A percentile compares a stretch with the other conserved stretches of the same genome.
phyloP scores from a whole-genome alignment of 257 asterid species.

The Cordia subcordata region DNA sequence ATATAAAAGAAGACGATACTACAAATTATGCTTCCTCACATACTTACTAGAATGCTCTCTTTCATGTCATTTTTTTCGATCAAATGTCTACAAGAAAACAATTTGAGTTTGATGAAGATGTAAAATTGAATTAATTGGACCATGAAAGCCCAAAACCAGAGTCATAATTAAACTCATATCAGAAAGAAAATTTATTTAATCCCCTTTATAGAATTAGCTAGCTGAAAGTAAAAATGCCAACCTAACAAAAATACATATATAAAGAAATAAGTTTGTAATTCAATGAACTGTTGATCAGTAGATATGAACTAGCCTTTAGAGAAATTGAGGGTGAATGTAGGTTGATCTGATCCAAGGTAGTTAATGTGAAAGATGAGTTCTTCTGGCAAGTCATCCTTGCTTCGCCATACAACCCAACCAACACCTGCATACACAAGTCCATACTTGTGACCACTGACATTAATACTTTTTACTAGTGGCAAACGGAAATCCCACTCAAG shows the following conservation, averaged over 20 bases:
- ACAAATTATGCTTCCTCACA: too few relatives aligned
- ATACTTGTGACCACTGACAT: too few relatives aligned
- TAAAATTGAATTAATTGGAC: too few relatives aligned
- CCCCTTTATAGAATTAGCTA: too few relatives aligned
- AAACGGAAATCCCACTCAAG: conserved; percentile 84
- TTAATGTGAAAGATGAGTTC: conserved; percentile 73
- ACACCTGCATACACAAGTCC: conserved; percentile 80
- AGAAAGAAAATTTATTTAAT: too few relatives aligned
- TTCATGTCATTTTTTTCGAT: too few relatives aligned
- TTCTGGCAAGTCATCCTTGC: conserved; percentile 56
- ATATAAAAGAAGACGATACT: too few relatives aligned
- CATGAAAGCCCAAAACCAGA: too few relatives aligned
- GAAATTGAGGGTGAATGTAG: conserved; percentile 79
- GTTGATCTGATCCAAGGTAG: conserved; percentile 79
- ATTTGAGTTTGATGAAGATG: too few relatives aligned
- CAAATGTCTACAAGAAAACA: too few relatives aligned
- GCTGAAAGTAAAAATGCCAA: not conserved
- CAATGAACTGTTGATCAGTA: not conserved
- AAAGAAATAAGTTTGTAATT: not conserved
- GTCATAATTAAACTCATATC: too few relatives aligned
- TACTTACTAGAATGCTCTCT: too few relatives aligned
- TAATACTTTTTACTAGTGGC: conserved; percentile 70
- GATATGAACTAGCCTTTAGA: conserved; percentile 44
- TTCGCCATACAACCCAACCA: conserved; percentile 81
- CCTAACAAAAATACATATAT: not conserved